Conservation (phyloP, 1,284 basidiomycete genomes). For the Pyrrhoderma noxium region DNA sequence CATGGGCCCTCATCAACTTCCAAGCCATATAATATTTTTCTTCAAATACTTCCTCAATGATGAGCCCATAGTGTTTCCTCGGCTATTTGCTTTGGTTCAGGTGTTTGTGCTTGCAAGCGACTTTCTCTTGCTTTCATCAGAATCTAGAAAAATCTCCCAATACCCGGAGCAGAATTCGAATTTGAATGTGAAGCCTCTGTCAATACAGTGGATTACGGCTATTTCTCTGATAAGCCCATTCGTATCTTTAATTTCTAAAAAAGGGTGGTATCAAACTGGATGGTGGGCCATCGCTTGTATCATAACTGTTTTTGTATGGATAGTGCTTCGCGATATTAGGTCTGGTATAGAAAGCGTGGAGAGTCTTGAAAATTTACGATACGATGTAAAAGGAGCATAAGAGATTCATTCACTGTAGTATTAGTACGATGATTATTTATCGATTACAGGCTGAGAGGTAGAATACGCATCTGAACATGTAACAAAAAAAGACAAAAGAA, state of each 20-base stretch:
- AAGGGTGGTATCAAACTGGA: constrained; percentile 10
- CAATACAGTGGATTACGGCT: not conserved
- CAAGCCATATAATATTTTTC: constrained; percentile 11
- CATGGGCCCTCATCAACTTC: too few relatives aligned
- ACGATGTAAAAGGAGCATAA: constrained; percentile 16
- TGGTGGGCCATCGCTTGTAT: constrained; percentile 12
- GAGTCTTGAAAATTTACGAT: constrained; percentile 11
- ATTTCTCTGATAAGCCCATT: constrained; percentile 3
- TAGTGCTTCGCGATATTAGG: constrained; percentile 5
- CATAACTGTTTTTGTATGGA: constrained; percentile 1
- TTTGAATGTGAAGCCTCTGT: not conserved
- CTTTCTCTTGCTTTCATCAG: constrained; percentile 2
- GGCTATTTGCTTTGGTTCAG: constrained; percentile 8
- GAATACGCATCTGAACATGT: too few relatives aligned
- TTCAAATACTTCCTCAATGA: constrained; percentile 5
- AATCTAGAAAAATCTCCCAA: not conserved
- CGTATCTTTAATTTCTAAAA: constrained; percentile 5
- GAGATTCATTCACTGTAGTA: too few relatives aligned
- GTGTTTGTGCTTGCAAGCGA: constrained; percentile 5
- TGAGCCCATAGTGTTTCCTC: constrained; percentile 5
- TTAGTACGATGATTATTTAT: not conserved
- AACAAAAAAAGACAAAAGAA: not conserved
- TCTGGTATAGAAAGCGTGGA: constrained; percentile 3
- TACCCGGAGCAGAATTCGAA: not conserved
- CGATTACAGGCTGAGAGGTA: too few relatives aligned